Evolutionary conservation across 106 monocot genomes (phyloP), one percentile per base, ranked within the genome.

Genomic region (Triglochin maritima): DNA sequence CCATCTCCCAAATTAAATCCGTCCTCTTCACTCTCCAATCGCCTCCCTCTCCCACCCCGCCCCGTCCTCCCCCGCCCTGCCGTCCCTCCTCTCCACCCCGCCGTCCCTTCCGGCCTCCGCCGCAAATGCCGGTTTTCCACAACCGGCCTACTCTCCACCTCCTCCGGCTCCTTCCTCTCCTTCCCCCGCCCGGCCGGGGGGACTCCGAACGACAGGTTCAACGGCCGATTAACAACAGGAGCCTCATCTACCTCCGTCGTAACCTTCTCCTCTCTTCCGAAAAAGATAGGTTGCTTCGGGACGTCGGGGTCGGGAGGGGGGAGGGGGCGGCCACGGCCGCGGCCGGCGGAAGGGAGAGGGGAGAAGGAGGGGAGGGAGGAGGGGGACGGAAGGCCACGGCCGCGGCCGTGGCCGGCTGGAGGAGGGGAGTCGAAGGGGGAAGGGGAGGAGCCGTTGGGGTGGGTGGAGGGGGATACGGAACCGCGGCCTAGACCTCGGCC

Each of bases 61-160:
- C 73, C 64, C 9, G 45, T 46, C 15, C 55, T 8, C 3, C 55
- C 47, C 47, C 54, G 45, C n/a, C 57, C 17, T 12, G 3, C 53
- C 56, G 53, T 44, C 3, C 14, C 66, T 7, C 62, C 41, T 76
- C 59, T 59, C 50, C 52, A 70, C 9, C 56, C 62, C 3, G 46
- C 8, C 4, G 16, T 15, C 6, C 7, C 44, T 8, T 46, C 48
- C 15, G 57, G 6, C 5, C 65, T 47, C 51, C 63, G 66, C 7
- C 74, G 76, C 11, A 88, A 65, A 60, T 88, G 92, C 2, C 92
- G 79, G 41, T 92, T 92, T 72, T 76, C 78, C 11, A 87, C 82
- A 6, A 17, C 5, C 46, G 73, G 45, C 7, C 29, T 56, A 9
- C 82, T 4, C 0, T 9, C 57, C 57, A 44, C 9, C n/a, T 12